Percentiles rank a stretch among this genome's conserved stretches.
Conservation (phyloP, 192 early-diverging fungal genomes). For the Kickxella alabastrina region DNA sequence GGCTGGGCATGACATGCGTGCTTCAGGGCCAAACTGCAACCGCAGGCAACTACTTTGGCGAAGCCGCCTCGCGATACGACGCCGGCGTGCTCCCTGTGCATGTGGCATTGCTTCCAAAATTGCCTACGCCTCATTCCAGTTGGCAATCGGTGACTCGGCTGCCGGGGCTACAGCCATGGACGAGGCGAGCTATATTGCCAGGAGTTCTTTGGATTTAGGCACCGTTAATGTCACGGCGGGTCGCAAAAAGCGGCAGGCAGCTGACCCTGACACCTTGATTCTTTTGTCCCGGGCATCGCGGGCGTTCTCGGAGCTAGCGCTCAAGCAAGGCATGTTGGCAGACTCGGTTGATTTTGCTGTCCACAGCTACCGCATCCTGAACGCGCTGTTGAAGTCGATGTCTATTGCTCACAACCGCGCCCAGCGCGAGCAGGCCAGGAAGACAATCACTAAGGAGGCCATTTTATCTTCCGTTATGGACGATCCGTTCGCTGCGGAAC, state of each 20-base stretch:
- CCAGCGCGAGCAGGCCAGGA: background rate
- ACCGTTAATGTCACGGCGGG: background rate
- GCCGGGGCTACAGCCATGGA: constrained; percentile 14
- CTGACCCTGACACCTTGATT: constrained; percentile 22
- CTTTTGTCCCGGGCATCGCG: constrained; percentile 24
- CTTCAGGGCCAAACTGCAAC: constrained; percentile 10
- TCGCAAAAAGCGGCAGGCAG: constrained; percentile 5
- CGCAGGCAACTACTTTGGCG: constrained; percentile 17
- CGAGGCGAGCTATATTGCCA: constrained; percentile 12
- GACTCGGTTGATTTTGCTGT: constrained; percentile 37
- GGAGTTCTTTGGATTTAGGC: constrained; percentile 7
- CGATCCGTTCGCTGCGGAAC: background rate
- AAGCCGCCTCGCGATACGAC: constrained; percentile 21
- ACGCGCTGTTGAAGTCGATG: constrained; percentile 27
- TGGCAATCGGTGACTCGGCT: constrained; percentile 15
- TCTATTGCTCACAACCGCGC: constrained; percentile 5
- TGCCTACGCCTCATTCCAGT: constrained; percentile 21
- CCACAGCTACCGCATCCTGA: constrained; percentile 43
- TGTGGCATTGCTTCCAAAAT: constrained; percentile 19
- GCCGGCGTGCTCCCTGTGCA: constrained; percentile 26
- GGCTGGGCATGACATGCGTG: constrained; percentile 16
- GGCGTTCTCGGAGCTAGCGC: constrained; percentile 26
- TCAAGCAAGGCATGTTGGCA: constrained; percentile 36
- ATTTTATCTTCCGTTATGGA: background rate
- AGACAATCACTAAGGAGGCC: constrained; percentile 4